These are phyloP conservation scores for Clarkia xantiana DNA, from an alignment of 345 rosid genomes.

Conservation along the genomic window DNA sequence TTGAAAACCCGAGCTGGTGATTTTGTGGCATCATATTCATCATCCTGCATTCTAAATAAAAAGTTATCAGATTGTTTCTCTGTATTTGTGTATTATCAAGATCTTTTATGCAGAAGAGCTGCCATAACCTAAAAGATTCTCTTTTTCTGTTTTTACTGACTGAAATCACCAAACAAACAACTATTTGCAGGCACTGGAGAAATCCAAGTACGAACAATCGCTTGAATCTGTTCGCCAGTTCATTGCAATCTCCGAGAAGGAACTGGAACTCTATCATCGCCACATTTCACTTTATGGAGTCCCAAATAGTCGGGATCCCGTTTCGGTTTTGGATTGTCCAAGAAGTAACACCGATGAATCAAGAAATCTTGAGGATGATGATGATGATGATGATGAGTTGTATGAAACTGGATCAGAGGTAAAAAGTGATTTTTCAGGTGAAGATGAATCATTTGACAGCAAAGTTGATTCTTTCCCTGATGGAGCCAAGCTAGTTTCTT, in stretches of 20 bases:
- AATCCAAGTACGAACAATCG: conserved; percentile 80
- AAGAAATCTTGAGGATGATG: conserved; percentile 13
- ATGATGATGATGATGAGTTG: conserved; percentile 9
- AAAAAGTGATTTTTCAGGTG: too few relatives aligned
- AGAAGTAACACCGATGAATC: conserved; percentile 16
- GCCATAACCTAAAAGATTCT: not conserved
- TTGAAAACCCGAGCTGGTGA: too few relatives aligned
- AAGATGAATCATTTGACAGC: too few relatives aligned
- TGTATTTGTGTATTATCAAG: too few relatives aligned
- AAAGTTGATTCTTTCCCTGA: too few relatives aligned
- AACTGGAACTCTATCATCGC: conserved; percentile 60
- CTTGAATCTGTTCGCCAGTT: conserved; percentile 69
- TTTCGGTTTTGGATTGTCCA: conserved; percentile 32
- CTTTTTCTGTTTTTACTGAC: not conserved
- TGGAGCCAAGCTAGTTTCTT: too few relatives aligned
- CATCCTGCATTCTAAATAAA: too few relatives aligned
- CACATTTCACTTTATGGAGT: conserved; percentile 69
- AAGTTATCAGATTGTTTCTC: too few relatives aligned
- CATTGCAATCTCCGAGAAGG: conserved; percentile 66
- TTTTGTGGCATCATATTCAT: too few relatives aligned
- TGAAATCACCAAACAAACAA: not conserved
- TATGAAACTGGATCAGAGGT: too few relatives aligned
- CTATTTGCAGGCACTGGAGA: conserved; percentile 58
- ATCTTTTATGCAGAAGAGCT: too few relatives aligned
- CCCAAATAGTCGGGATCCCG: conserved; percentile 41